These are phyloP conservation scores for Talaromyces sp. DNA, from an alignment of 2,329 filamentous ascomycete species.

Conservation along the genomic window DNA sequence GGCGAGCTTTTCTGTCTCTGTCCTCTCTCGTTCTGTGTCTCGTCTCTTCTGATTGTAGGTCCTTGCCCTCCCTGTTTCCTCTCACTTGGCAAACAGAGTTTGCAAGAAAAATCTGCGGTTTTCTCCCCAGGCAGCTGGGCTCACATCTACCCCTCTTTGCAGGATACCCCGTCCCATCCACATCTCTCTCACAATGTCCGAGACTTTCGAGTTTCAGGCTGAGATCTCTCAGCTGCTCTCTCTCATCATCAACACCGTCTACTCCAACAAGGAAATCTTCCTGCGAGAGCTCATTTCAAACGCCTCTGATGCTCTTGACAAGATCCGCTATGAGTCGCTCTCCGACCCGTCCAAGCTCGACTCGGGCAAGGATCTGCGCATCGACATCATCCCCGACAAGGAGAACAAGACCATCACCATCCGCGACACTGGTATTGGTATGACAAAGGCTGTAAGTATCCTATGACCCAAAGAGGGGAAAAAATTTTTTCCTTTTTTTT, in stretches of 20 bases:
- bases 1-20: background rate
- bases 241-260: constrained; percentile 99
- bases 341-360: constrained; percentile 98
- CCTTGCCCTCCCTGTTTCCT: background rate
- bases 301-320: constrained; percentile 97
- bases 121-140: too few species aligned
- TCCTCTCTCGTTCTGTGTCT: background rate
- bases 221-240: constrained; percentile 99
- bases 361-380: constrained; percentile 92
- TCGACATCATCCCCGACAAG: constrained; percentile 98
- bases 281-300: constrained; percentile 97
- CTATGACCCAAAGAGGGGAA: background rate
- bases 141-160: background rate
- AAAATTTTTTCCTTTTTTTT: background rate
- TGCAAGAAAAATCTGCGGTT: background rate
- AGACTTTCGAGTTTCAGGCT: constrained; percentile 99
- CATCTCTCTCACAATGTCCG: constrained; percentile 66
- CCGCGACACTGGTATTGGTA: constrained; percentile 97
- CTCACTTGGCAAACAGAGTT: background rate
- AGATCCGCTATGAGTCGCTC: constrained; percentile 98
- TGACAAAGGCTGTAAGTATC: constrained; percentile 95
- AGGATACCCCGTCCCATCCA: constrained; percentile 15
- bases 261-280: constrained; percentile 99
- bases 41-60: constrained; percentile 11
- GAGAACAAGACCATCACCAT: constrained; percentile 96